Base-by-base conservation (phyloP, 441 rosid species). In the Euphorbia schlechtendalii region DNA sequence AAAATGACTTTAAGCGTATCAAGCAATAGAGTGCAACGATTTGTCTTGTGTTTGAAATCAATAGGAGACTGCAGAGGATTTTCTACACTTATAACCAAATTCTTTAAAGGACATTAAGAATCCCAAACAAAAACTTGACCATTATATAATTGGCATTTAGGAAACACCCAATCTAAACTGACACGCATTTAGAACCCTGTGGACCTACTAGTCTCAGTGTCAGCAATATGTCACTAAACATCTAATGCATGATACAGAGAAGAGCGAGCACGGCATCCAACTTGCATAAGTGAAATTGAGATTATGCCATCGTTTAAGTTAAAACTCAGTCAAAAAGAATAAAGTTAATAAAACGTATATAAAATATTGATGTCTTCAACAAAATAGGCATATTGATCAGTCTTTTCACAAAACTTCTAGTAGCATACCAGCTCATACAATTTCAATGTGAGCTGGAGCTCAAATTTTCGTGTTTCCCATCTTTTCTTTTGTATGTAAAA, bases 341-440 rank as follows among this genome's bases (percentile, higher is more conserved):
- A n/a, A n/a, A n/a, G n/a, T n/a, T n/a, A n/a, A n/a, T 40, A 41
- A 36, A 14, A 52, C 48, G 5, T 64, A 32, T 64, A 51, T 51
- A 40, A 56, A 59, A 36, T 27, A 15, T 21, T 15, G 9, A 34
- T 52, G 34, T 46, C 24, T 24, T 21, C 36, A n/a, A 13, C 59
- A 45, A 14, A 59, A 41, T 25, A 41, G 28, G 52, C 59, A 38
- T 52, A 15, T 2, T 46, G 30, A 5, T 63, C 27, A 36, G 57
- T 6, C 46, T 28, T 22, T 22, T 32, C 48, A 64, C 15, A 22
- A 52, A 52, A 38, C 52, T 34, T 20, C 15, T 7, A 9, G 48
- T 21, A n/a, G 13, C 53, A 56, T 41, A 41, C 62, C 27, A 43
- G 43, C 55, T 34, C 3, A 28, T 32, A 15, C 36, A 34, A 24